These are phyloP conservation scores for Marsdenia floribunda DNA, from an alignment of 257 asterid species.

Conservation along the genomic window DNA sequence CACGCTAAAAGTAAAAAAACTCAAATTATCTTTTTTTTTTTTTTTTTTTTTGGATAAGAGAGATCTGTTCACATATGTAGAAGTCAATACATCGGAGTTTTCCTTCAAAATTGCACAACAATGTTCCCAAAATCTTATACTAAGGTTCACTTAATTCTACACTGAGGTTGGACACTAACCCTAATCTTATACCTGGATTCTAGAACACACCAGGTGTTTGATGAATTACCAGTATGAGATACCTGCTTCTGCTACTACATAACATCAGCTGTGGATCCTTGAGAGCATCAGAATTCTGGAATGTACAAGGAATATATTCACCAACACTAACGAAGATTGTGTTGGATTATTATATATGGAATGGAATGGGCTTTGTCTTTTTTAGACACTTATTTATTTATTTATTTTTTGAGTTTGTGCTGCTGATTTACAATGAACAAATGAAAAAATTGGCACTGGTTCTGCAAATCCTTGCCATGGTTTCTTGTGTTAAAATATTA, in stretches of 20 bases:
- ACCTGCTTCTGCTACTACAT: not conserved
- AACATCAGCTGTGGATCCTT: not conserved
- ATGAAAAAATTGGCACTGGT: not conserved
- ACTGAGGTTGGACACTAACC: too few relatives aligned
- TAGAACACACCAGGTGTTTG: not conserved
- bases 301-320: not conserved
- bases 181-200: not conserved
- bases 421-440: not conserved
- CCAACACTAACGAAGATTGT: not conserved
- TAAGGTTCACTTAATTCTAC: too few relatives aligned
- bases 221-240: not conserved
- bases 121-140: too few relatives aligned
- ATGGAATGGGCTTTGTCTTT: not conserved
- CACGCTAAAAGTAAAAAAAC: too few relatives aligned
- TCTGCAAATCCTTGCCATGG: not conserved
- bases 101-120: too few relatives aligned
- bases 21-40: too few relatives aligned
- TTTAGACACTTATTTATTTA: too few relatives aligned
- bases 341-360: not conserved
- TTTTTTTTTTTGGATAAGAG: too few relatives aligned
- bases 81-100: too few relatives aligned
- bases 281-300: not conserved
- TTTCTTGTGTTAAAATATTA: not conserved
- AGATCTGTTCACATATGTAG: too few relatives aligned
- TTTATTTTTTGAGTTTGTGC: not conserved